phyloP scores from a whole-genome alignment of 768 basidiomycete species.

The Tephrocybe sp. region DNA sequence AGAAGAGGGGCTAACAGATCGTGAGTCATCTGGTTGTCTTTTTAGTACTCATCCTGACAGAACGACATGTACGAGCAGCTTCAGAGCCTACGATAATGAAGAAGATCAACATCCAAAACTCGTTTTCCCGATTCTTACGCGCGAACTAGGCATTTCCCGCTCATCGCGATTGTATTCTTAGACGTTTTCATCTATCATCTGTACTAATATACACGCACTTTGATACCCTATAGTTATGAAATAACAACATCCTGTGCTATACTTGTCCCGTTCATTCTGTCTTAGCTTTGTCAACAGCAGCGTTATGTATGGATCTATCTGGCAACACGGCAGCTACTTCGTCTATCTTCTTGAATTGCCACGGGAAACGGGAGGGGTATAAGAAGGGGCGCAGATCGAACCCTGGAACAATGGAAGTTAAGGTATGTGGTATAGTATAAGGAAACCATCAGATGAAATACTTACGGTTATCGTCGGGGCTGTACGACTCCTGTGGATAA shows the following conservation, averaged over 20 bases:
- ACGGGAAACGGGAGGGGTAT: constrained; percentile 92
- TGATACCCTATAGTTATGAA: constrained; percentile 16
- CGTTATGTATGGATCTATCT: constrained; percentile 52
- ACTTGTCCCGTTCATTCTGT: constrained; percentile 35
- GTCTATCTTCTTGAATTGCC: constrained; percentile 97
- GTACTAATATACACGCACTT: constrained; percentile 20
- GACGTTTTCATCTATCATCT: constrained; percentile 12
- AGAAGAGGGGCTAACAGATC: constrained; percentile 81
- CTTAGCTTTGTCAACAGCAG: constrained; percentile 41
- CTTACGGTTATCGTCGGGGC: constrained; percentile 94
- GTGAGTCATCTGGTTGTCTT: constrained; percentile 44
- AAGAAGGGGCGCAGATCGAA: constrained; percentile 97
- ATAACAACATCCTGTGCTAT: constrained; percentile 14
- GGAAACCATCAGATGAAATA: not conserved
- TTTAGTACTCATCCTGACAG: not conserved
- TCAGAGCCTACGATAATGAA: constrained; percentile 89
- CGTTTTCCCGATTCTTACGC: constrained; percentile 75
- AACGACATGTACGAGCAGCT: constrained; percentile 42
- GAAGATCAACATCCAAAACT: constrained; percentile 75
- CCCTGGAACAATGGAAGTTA: constrained; percentile 44
- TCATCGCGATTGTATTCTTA: constrained; percentile 7
- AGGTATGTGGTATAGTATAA: constrained; percentile 6
- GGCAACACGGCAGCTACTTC: constrained; percentile 76
- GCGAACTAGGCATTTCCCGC: constrained; percentile 27
- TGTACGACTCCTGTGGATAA: constrained; percentile 79